Evolutionary conservation across 2,329 filamentous ascomycete genomes (phyloP).

Genomic region (Talaromyces funiculosus): DNA sequence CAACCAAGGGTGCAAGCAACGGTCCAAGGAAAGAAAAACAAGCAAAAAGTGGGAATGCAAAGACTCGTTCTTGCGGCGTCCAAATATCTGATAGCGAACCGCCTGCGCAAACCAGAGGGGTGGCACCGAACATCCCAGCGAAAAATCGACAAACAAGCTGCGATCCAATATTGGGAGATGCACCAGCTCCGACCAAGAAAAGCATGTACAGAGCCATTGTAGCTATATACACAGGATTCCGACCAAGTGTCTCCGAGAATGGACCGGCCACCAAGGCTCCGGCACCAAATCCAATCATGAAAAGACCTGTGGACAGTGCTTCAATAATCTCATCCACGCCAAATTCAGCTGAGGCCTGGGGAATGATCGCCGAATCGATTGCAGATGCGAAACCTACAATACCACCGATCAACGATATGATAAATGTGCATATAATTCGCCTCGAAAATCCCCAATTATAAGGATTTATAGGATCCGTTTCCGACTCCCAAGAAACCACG

Average conservation of each 20-base stretch:
- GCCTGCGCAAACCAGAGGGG: conserved; percentile 40
- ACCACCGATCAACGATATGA: conserved; percentile 40
- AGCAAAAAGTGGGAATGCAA: conserved; percentile 47
- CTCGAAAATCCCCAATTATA: conserved; percentile 38
- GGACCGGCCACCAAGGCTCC: conserved; percentile 46
- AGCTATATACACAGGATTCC: conserved; percentile 46
- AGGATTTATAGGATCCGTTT: conserved; percentile 41
- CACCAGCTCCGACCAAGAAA: conserved; percentile 45
- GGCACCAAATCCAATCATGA: conserved; percentile 44
- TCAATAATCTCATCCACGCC: conserved; percentile 41
- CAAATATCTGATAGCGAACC: conserved; percentile 44
- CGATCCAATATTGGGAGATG: conserved; percentile 44
- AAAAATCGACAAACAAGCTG: conserved; percentile 48
- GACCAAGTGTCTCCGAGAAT: conserved; percentile 43
- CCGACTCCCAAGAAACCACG: conserved; percentile 37
- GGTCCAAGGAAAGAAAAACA: conserved; percentile 38
- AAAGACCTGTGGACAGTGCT: conserved; percentile 41
- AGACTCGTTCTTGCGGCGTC: conserved; percentile 42
- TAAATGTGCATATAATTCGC: conserved; percentile 30
- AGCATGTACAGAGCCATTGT: conserved; percentile 45
- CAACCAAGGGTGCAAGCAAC: conserved; percentile 38
- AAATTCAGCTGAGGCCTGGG: conserved; percentile 36
- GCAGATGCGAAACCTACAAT: conserved; percentile 45
- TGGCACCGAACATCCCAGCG: conserved; percentile 44
- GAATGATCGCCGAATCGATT: conserved; percentile 46